Base-by-base conservation (phyloP, 1,139 yeast genomes). In the Geotrichum australiense region DNA sequence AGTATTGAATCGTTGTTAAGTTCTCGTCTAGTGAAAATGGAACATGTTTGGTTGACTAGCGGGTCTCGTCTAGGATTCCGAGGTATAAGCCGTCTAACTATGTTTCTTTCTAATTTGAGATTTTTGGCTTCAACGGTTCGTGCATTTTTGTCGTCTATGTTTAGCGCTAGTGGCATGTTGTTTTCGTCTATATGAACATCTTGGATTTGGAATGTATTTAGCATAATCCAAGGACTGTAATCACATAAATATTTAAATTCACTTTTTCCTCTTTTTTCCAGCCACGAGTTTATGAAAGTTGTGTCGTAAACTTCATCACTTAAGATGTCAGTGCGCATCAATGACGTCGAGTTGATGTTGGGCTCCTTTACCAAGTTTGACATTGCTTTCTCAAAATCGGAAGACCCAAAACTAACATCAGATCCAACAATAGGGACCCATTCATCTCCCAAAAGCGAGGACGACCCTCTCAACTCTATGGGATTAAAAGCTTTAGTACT, bases 341-440 rank as follows among this genome's bases (percentile, higher is more conserved):
- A 82, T 23, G 86, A 93, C 0, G 96, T 83, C 6, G 96, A 89
- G 61, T 89, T 89, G 61, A 89, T 82, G 59, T 89, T 85, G 11
- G 97, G 97, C 49, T 86, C 87, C 47, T 73, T 71, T 43, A 89
- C 81, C 49, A 89, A 69, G 59, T 87, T 84, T 35, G 74, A 61
- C 91, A 86, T 82, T 4, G 96, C 96, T 8, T 67, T 64, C 46
- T 77, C 78, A 56, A 80, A 87, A 63, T 86, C 56, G 7, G 58
- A 57, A 2, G 68, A 57, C 11, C 55, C 55, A 50, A 69, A 71
- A 6, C 56, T 56, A 1, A 63, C 64, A 1, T 50, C 48, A 14
- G 51, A 51, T 8, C 52, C 51, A 36, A 53, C 55, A 4, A 55
- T 51, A 1, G 57, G 50, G 7, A 72, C 71, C 95, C 95, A 85